A percentile compares a stretch with the other conserved stretches of the same genome.
phyloP scores from a whole-genome alignment of 768 basidiomycete genomes.

The Xerocomus potaroensis region DNA sequence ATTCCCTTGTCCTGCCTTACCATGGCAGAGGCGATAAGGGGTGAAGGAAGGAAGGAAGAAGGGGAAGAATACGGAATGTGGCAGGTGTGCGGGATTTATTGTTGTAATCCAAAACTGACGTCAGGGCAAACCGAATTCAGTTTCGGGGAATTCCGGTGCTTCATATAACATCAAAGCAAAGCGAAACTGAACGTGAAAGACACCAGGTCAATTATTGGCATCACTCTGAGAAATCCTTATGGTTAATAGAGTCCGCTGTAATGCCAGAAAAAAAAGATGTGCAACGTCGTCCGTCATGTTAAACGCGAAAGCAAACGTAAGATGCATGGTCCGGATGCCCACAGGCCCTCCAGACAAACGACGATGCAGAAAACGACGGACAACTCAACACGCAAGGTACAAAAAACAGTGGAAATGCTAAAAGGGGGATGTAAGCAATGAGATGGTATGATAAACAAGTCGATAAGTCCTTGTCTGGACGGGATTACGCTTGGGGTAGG shows the following conservation, averaged over 20 bases:
- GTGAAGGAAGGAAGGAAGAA: background rate
- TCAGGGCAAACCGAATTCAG: background rate
- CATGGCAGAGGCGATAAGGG: conserved; percentile 13
- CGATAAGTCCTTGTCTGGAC: conserved; percentile 21
- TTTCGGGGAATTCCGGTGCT: no score
- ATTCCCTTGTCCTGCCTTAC: background rate
- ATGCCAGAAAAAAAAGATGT: conserved; percentile 4
- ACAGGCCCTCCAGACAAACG: no score
- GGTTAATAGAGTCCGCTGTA: conserved; percentile 18
- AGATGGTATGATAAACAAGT: conserved; percentile 29
- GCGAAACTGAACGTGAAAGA: background rate
- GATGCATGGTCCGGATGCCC: no score
- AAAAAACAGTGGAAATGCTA: conserved; percentile 13
- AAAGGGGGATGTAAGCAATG: conserved; percentile 26
- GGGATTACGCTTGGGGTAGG: conserved; percentile 20
- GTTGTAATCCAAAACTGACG: no score
- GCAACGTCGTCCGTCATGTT: conserved; percentile 13
- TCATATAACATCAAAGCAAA: no score
- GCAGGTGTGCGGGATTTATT: background rate
- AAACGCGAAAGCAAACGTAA: no score
- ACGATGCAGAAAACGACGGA: conserved; percentile 5
- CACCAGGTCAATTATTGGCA: background rate
- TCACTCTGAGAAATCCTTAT: conserved; percentile 12
- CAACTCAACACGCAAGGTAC: conserved; percentile 11
- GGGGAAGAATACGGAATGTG: background rate